Evolutionary conservation across 257 asterid genomes (phyloP).

Genomic region (Ligustrum vulgare): DNA sequence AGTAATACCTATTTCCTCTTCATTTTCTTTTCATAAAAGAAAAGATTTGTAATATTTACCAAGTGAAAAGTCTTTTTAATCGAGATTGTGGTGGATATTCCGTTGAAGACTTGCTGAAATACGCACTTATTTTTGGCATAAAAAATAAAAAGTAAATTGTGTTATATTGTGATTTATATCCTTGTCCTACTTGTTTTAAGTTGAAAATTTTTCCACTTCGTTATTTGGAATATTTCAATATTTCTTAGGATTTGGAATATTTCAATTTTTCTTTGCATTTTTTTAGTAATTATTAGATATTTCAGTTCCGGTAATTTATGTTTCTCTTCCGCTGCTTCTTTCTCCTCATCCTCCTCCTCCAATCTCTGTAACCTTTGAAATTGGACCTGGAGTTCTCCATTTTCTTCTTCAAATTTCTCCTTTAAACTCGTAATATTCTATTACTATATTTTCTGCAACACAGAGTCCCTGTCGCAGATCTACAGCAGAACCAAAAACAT

Average conservation of each 20-base stretch:
- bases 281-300: neutral
- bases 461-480: neutral
- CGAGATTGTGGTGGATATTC: neutral
- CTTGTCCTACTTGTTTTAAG: too few species aligned
- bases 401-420: neutral
- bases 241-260: too few species aligned
- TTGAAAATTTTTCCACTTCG: neutral
- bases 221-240: too few species aligned
- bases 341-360: neutral
- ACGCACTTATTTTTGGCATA: neutral
- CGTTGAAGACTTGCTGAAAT: neutral
- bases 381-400: neutral
- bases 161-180: neutral
- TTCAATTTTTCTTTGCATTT: neutral
- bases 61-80: neutral
- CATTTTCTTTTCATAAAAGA: neutral
- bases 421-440: neutral
- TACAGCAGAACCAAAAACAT: neutral
- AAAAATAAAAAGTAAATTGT: neutral
- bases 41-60: neutral
- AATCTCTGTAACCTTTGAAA: neutral
- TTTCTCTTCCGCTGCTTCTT: neutral
- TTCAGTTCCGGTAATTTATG: neutral
- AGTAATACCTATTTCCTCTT: neutral
- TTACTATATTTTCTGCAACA: neutral